These are phyloP conservation scores for Cinchona pubescens DNA, from an alignment of 257 asterid genomes.

Conservation along the genomic window DNA sequence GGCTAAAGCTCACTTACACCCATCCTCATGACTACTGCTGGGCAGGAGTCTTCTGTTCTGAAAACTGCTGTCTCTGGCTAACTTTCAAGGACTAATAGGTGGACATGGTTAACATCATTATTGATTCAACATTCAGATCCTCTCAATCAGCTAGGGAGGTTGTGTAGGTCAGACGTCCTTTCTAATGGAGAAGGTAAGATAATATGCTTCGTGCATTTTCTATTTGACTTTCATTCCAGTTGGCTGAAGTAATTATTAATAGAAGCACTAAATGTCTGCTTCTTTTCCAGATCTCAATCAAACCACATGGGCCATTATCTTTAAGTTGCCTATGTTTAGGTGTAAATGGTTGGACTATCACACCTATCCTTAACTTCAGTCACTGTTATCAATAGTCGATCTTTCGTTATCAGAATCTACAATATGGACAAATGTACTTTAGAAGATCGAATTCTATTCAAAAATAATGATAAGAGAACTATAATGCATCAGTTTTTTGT, in stretches of 20 bases:
- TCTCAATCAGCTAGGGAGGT: neutral
- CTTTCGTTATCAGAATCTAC: neutral
- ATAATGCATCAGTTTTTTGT: neutral
- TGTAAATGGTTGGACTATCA: neutral
- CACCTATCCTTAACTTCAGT: neutral
- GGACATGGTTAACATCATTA: neutral
- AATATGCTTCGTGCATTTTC: neutral
- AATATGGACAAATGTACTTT: neutral
- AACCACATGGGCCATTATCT: neutral
- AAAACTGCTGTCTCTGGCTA: neutral
- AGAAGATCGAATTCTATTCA: neutral
- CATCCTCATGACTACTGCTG: neutral
- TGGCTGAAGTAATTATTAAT: conserved; percentile 1
- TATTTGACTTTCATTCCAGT: neutral
- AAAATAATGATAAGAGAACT: conserved; percentile 2
- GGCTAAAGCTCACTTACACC: neutral
- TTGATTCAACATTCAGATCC: neutral
- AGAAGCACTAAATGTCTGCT: neutral
- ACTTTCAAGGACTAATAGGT: neutral
- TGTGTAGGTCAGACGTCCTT: neutral
- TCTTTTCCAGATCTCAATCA: neutral
- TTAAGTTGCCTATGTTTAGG: neutral
- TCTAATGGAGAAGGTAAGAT: neutral
- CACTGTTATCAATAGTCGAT: neutral
- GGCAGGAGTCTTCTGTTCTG: neutral